Percentiles rank a stretch among this genome's conserved stretches.
Conservation (phyloP, 2,329 filamentous ascomycete genomes). For the Diaporthe velutina region DNA sequence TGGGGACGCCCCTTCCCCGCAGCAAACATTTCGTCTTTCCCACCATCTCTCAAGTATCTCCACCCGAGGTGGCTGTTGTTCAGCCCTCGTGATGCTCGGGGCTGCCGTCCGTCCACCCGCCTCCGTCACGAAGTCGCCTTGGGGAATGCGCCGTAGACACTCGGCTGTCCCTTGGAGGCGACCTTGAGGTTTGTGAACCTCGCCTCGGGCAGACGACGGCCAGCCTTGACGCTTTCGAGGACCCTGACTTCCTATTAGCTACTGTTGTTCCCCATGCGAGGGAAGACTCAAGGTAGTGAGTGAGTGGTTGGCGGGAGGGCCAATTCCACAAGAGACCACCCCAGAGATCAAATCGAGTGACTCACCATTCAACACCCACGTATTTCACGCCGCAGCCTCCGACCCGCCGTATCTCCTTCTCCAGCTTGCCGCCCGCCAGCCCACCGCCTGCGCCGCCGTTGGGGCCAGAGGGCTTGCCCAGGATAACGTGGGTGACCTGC, state of each 20-base stretch:
- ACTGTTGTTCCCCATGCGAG: not conserved
- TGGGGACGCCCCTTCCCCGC: not conserved
- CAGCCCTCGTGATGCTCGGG: not conserved
- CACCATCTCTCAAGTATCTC: not conserved
- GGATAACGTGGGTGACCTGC: slow-evolving; percentile 86
- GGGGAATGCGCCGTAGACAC: slow-evolving; percentile 65
- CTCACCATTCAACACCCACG: slow-evolving; percentile 84
- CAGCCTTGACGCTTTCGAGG: slow-evolving; percentile 84
- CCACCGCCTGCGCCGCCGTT: slow-evolving; percentile 77
- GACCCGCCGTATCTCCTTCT: slow-evolving; percentile 79
- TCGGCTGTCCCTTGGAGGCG: slow-evolving; percentile 72
- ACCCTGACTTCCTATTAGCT: slow-evolving; percentile 65
- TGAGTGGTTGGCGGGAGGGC: not conserved
- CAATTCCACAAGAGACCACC: not conserved
- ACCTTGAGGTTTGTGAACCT: slow-evolving; percentile 76
- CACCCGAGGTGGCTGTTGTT: slow-evolving; percentile 16
- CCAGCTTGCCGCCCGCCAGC: slow-evolving; percentile 81
- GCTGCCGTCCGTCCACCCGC: not conserved
- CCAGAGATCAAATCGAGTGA: slow-evolving; percentile 38
- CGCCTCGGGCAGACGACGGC: slow-evolving; percentile 80
- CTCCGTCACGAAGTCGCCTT: slow-evolving; percentile 36
- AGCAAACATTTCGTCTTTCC: slow-evolving; percentile 34
- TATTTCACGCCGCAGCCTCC: slow-evolving; percentile 81
- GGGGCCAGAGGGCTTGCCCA: slow-evolving; percentile 70
- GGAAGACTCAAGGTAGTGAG: not conserved